These are phyloP conservation scores for Schizonepeta tenuifolia DNA, from an alignment of 257 asterid genomes.

Conservation along the genomic window DNA sequence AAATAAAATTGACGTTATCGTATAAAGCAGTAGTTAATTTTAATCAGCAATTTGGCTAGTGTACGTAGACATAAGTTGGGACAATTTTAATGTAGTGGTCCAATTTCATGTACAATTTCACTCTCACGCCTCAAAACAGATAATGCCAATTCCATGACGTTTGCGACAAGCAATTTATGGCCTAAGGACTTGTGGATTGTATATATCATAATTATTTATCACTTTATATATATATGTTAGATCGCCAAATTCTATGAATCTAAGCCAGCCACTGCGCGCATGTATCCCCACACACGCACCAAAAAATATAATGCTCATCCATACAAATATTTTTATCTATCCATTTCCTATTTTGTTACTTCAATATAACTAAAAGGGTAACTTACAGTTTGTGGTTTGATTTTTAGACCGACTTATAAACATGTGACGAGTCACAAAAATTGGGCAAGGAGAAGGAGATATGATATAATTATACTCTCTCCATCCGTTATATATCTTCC, in stretches of 20 bases:
- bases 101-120: not conserved
- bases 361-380: not conserved
- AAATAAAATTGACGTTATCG: no score
- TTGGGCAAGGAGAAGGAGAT: no score
- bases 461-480: no score
- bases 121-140: not conserved
- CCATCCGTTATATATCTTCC: no score
- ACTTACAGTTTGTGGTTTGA: no score
- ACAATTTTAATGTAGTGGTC: constrained; percentile 1
- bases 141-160: constrained; percentile 17
- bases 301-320: not conserved
- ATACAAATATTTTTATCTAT: not conserved
- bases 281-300: constrained; percentile 14
- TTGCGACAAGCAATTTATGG: constrained; percentile 22
- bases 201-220: not conserved
- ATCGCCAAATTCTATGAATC: constrained; percentile 4
- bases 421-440: no score
- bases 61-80: constrained; percentile 6
- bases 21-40: not conserved
- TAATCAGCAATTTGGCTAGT: not conserved
- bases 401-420: no score
- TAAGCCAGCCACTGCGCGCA: not conserved
- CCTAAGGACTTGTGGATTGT: not conserved
- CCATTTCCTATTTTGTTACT: not conserved
- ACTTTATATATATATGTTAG: not conserved